Evolutionary conservation across 129 eudicot species (phyloP).

Genomic region (Silybum marianum): DNA sequence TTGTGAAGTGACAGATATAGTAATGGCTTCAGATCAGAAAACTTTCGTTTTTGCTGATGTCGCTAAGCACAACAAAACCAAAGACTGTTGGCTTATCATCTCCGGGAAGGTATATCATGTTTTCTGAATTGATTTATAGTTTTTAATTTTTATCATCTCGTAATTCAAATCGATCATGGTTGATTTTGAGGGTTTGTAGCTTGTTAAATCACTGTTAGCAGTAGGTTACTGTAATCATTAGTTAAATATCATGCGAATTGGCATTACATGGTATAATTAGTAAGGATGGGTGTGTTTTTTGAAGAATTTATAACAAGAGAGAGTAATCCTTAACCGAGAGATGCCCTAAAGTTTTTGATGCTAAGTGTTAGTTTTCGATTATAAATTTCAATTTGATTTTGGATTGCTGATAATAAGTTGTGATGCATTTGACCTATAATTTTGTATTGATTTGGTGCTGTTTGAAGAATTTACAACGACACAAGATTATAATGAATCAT

Average conservation of each 20-base stretch:
- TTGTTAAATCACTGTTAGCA: neutral
- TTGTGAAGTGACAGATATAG: conserved; percentile 6
- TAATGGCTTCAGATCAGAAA: conserved; percentile 73
- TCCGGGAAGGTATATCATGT: conserved; percentile 81
- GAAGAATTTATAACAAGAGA: neutral
- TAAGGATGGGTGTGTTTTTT: neutral
- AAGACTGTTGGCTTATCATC: conserved; percentile 87
- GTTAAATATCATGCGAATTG: neutral
- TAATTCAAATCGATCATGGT: neutral
- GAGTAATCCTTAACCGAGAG: neutral
- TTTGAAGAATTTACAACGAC: neutral
- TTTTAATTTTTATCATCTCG: neutral
- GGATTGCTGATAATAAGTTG: neutral
- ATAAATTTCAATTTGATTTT: neutral
- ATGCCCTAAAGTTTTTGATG: neutral
- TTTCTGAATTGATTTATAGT: neutral
- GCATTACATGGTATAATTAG: neutral
- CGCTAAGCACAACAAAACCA: conserved; percentile 65
- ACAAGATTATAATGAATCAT: neutral
- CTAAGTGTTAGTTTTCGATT: neutral
- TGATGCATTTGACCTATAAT: neutral
- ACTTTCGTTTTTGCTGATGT: conserved; percentile 62
- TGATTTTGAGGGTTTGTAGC: conserved; percentile 9
- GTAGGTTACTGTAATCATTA: conserved; percentile 8
- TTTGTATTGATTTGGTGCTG: neutral